Evolutionary conservation across 371 early-diverging fungal species (phyloP).

Genomic region (Zychaea mexicana): DNA sequence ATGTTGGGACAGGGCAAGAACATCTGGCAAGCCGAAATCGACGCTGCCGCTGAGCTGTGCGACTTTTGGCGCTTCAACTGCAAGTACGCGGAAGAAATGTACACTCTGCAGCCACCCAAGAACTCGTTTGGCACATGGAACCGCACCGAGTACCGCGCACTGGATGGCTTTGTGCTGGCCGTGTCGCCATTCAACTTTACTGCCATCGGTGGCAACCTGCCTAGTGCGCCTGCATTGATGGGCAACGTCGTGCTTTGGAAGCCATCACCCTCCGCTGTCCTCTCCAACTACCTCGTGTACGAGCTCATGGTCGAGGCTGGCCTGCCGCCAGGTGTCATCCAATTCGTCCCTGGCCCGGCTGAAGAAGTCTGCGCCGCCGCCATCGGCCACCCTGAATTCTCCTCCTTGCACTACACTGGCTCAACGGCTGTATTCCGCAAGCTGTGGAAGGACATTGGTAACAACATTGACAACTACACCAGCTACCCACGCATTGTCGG

Average conservation of each 20-base stretch:
- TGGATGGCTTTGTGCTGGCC: slow-evolving; percentile 97
- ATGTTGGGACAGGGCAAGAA: slow-evolving; percentile 99
- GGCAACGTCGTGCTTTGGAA: slow-evolving; percentile 98
- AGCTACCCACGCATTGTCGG: slow-evolving; percentile 97
- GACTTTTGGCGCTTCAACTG: slow-evolving; percentile 97
- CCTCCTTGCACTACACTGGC: slow-evolving; percentile 97
- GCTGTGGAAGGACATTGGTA: slow-evolving; percentile 91
- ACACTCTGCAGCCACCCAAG: slow-evolving; percentile 90
- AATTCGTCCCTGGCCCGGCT: slow-evolving; percentile 95
- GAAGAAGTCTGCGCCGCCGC: slow-evolving; percentile 73
- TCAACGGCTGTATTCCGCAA: slow-evolving; percentile 92
- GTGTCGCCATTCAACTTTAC: slow-evolving; percentile 99
- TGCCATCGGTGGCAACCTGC: slow-evolving; percentile 97
- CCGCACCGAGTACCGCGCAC: slow-evolving; percentile 92
- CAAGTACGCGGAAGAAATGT: slow-evolving; percentile 94
- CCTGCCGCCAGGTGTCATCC: slow-evolving; percentile 95
- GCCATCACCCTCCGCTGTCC: slow-evolving; percentile 90
- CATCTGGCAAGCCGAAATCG: slow-evolving; percentile 99
- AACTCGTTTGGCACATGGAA: slow-evolving; percentile 92
- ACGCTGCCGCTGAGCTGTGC: slow-evolving; percentile 90
- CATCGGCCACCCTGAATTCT: slow-evolving; percentile 87
- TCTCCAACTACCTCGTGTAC: slow-evolving; percentile 90
- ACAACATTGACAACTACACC: slow-evolving; percentile 89
- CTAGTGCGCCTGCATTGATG: slow-evolving; percentile 95
- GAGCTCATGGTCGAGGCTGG: slow-evolving; percentile 95